Evolutionary conservation across 768 basidiomycete species (phyloP).

Genomic region (Lentinula boryana): DNA sequence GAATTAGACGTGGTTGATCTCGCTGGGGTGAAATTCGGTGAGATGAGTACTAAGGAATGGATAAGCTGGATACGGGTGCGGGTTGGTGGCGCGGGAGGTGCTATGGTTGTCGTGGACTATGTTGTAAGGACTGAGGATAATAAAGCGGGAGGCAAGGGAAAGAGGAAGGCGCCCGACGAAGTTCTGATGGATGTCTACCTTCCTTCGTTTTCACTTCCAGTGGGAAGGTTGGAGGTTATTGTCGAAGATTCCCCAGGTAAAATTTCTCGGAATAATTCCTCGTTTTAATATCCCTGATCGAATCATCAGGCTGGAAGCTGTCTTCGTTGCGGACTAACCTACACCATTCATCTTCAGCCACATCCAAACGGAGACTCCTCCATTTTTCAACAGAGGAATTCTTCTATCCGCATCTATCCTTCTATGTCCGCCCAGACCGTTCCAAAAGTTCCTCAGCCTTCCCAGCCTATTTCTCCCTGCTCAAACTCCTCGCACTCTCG

Average conservation of each 20-base stretch:
- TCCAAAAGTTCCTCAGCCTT: neutral
- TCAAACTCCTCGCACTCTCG: neutral
- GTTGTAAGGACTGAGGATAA: constrained; percentile 36
- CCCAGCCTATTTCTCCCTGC: neutral
- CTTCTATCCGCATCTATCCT: constrained; percentile 49
- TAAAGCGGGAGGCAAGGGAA: constrained; percentile 27
- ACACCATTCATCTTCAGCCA: constrained; percentile 36
- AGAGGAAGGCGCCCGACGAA: constrained; percentile 26
- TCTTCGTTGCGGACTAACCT: constrained; percentile 49
- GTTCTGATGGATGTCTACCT: constrained; percentile 43
- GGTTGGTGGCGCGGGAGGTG: constrained; percentile 45
- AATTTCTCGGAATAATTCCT: constrained; percentile 11
- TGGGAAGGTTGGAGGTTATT: constrained; percentile 60
- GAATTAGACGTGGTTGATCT: constrained; percentile 19
- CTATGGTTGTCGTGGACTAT: constrained; percentile 58
- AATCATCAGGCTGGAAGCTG: constrained; percentile 25
- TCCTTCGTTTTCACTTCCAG: constrained; percentile 68
- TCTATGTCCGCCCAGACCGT: neutral
- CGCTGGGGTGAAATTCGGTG: constrained; percentile 30
- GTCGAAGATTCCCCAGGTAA: constrained; percentile 50
- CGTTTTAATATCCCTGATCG: neutral
- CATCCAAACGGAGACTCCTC: constrained; percentile 31
- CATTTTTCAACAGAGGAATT: constrained; percentile 53
- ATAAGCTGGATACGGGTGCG: constrained; percentile 42
- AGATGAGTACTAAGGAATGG: constrained; percentile 43